These are phyloP conservation scores for Mallotus repandus DNA, from an alignment of 441 rosid species.

Conservation along the genomic window DNA sequence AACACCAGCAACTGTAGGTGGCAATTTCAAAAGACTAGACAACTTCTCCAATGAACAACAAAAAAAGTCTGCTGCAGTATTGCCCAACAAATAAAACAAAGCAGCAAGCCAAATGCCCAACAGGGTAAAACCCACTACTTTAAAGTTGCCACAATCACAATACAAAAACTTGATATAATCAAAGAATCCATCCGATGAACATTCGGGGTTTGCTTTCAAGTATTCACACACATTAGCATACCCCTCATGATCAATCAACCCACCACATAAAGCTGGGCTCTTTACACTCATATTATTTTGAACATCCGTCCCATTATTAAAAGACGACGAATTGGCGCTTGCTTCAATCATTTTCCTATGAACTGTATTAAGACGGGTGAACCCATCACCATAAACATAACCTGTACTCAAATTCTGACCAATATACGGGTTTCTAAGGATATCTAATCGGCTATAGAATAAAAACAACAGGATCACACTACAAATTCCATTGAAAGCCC, in stretches of 20 bases:
- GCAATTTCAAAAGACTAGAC: constrained; percentile 60
- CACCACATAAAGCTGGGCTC: constrained; percentile 43
- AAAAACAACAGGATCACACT: constrained; percentile 46
- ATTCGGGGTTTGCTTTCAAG: constrained; percentile 65
- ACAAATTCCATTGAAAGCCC: constrained; percentile 57
- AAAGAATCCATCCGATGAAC: constrained; percentile 74
- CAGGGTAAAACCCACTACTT: constrained; percentile 41
- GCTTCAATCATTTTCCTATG: constrained; percentile 49
- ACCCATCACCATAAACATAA: constrained; percentile 28
- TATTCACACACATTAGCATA: constrained; percentile 56
- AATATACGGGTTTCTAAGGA: constrained; percentile 35
- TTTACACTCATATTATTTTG: constrained; percentile 28
- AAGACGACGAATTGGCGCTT: constrained; percentile 28
- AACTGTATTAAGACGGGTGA: constrained; percentile 28
- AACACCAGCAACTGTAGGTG: constrained; percentile 92
- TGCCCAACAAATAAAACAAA: constrained; percentile 84
- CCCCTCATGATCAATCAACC: constrained; percentile 51
- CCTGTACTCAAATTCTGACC: constrained; percentile 18
- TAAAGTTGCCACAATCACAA: constrained; percentile 52
- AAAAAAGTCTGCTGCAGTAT: constrained; percentile 89
- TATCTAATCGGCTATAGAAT: constrained; percentile 38
- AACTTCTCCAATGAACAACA: constrained; percentile 89
- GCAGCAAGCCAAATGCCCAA: constrained; percentile 72
- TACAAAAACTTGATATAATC: constrained; percentile 75
- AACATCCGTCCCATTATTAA: constrained; percentile 29